Evolutionary conservation across 352 stramenopile species (phyloP).

Genomic region (Phytopythium vexans): DNA sequence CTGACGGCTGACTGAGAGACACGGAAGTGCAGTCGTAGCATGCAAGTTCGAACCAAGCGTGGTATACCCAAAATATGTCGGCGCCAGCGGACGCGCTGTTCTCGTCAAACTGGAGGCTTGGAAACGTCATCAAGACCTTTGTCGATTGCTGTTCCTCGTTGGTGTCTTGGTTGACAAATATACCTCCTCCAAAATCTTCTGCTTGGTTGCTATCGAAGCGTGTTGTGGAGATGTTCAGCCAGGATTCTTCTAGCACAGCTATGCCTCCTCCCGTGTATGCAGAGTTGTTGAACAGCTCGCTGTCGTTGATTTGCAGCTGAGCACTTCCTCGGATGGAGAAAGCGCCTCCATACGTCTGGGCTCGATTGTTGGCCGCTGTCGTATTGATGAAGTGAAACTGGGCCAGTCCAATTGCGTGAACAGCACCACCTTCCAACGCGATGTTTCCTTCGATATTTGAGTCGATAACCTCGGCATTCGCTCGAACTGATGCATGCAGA

Average conservation of each 20-base stretch:
- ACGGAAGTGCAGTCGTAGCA: conserved; percentile 28
- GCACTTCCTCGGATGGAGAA: conserved; percentile 28
- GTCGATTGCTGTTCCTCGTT: conserved; percentile 1
- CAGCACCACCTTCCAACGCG: conserved; percentile 38
- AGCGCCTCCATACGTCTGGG: conserved; percentile 42
- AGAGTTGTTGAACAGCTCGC: conserved; percentile 25
- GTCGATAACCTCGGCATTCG: conserved; percentile 27
- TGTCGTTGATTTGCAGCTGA: conserved; percentile 9
- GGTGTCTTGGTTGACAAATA: conserved; percentile 36
- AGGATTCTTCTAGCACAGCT: conserved; percentile 33
- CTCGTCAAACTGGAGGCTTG: conserved; percentile 13
- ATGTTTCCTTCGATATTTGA: conserved; percentile 32
- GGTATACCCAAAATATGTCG: conserved; percentile 67
- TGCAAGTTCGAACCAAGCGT: conserved; percentile 31
- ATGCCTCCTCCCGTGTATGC: conserved; percentile 52
- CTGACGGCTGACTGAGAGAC: background rate
- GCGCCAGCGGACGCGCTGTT: conserved; percentile 37
- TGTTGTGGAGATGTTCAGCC: conserved; percentile 17
- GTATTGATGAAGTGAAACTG: conserved; percentile 16
- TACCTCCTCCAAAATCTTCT: conserved; percentile 42
- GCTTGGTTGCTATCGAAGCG: conserved; percentile 40
- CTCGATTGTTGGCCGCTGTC: conserved; percentile 20
- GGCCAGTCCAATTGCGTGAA: conserved; percentile 41
- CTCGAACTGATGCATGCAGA: conserved; percentile 42
- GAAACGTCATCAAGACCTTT: conserved; percentile 2